Base-by-base conservation (phyloP, 305 asterid species). In the Rubia peregrina region DNA sequence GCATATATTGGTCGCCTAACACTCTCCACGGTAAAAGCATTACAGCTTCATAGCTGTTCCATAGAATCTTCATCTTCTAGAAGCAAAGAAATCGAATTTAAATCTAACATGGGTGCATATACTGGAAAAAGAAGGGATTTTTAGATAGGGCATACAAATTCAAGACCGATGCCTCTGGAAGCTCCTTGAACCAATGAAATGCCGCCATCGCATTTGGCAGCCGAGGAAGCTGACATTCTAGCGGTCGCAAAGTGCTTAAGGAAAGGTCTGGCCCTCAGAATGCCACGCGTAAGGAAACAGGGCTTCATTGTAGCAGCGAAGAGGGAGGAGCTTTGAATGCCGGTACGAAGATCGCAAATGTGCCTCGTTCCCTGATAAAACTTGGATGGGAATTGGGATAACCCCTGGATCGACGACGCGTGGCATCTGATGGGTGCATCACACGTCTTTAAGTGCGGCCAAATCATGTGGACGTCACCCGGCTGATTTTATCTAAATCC, bases 111-210 rank as follows among this genome's bases (percentile, higher is more conserved):
- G 30, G 33, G 53, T 14, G 41, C 5, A 44, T 44, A 10, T 40
- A 61, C 42, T 53, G 57, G 22, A 19, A 46, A 75, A 60, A 21
- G 1, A 53, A 61, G 0, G 56, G 48, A 42, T 3, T 43, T 36
- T 63, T 43, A 76, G 77, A 38, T 49, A 11, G 65, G 21, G 71
- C 92, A 82, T 73, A 93, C 98, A 71, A 89, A 90, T 84, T 90
- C 95, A 70, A 86, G 91, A 75, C 97, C 96, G 64, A 92, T 92
- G 80, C 96, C 98, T 73, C 97, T 87, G 78, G 97, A 90, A 69
- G 95, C 98, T 76, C 97, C 97, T 88, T 90, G 98, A 76, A 93
- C 87, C 92, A 93, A 79, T 44, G 97, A 90, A 75, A 92, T 88
- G 62, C 86, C 88, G 74, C 87, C 89, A 73, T 90, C 85, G 71